phyloP scores from a whole-genome alignment of 257 asterid species.

The Nicotiana knightiana region DNA sequence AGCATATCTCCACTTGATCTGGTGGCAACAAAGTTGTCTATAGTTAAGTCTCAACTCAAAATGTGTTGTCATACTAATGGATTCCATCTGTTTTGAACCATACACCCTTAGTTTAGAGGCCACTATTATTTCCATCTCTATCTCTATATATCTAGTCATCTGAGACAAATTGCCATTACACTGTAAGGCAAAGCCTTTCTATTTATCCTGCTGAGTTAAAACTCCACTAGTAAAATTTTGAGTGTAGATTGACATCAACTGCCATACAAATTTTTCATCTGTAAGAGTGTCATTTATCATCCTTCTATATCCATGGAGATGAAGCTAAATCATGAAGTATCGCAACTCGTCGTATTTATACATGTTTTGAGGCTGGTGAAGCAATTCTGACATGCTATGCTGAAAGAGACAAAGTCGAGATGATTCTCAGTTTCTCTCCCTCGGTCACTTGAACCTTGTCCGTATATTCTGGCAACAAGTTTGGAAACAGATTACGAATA shows the following conservation, averaged over 20 bases:
- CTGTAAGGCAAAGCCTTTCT: slow-evolving; percentile 14
- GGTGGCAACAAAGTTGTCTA: background rate
- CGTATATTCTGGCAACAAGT: background rate
- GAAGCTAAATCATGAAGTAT: background rate
- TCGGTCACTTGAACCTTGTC: background rate
- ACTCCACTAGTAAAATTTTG: background rate
- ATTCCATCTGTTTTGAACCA: slow-evolving; percentile 4
- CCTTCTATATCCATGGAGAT: background rate
- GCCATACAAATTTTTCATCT: background rate
- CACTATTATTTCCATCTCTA: background rate
- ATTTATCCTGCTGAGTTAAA: slow-evolving; percentile 5
- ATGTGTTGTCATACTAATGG: background rate
- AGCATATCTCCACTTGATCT: slow-evolving; percentile 2
- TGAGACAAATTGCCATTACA: slow-evolving; percentile 1
- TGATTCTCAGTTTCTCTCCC: background rate
- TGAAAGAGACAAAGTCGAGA: background rate
- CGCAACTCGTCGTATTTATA: background rate
- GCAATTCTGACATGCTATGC: background rate
- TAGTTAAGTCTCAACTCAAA: slow-evolving; percentile 4
- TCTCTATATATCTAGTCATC: background rate
- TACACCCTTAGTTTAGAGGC: background rate
- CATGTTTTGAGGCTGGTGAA: background rate
- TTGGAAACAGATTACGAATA: background rate
- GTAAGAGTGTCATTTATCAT: background rate
- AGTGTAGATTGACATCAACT: background rate